Evolutionary conservation across 192 early-diverging fungal species (phyloP), one percentile per base, ranked within the genome.

Genomic region (Spinellus fusiger): DNA sequence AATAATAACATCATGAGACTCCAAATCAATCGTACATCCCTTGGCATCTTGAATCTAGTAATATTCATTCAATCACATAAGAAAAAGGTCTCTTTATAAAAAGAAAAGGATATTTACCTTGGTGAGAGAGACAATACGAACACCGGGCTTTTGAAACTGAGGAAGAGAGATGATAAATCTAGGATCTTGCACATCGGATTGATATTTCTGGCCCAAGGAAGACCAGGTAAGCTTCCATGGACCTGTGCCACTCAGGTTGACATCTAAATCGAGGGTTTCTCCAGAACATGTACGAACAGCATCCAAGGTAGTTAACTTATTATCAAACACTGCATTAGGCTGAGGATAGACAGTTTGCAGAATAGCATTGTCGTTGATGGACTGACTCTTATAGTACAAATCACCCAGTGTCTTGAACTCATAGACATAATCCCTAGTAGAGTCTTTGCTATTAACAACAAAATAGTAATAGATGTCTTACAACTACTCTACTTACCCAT

Each of bases 331-430:
- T 18, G 77, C 77, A 37, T 73, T 48, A 29, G 77, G 77, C 53
- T 78, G 74, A 18, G 77, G 77, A 49, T 78, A 69, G 31, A 78
- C 77, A 5, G 50, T 40, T 48, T 78, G 77, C 2, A 65, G 35
- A 6, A 75, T 59, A 1, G 50, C 18, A 20, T 37, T 15, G 16
- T 59, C 53, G n/a, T 56, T n/a, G 29, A 59, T 32, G 23, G 34
- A 13, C 7, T 54, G 59, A 20, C 55, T 58, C 52, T 66, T 71
- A 28, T 74, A 74, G 28, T 74, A 37, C 2, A 23, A 20, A 54
- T 74, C 72, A 31, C 50, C 37, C 54, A 74, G 40, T 20, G 52
- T 26, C 4, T 16, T 26, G 54, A 74, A 74, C 1, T 74, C 67
- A 50, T 74, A 74, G 27, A 49, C 53, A 37, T 74, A 74, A 25